phyloP scores from a whole-genome alignment of 2,329 filamentous ascomycete species.

The Fusarium hainanense region DNA sequence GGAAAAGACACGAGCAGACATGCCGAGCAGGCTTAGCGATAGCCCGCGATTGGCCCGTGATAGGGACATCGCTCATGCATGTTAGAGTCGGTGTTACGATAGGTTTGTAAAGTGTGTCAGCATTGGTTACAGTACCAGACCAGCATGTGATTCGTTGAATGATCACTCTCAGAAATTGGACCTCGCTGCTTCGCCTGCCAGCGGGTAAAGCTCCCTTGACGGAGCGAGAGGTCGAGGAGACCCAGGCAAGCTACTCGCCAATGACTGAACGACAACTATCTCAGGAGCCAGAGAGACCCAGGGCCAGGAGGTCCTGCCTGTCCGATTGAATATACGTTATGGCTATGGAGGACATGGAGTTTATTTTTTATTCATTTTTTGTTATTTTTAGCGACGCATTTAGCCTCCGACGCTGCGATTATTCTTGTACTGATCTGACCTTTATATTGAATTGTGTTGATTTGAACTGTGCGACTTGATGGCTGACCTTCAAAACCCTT shows the following conservation, averaged over 20 bases:
- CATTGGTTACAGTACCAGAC: not conserved
- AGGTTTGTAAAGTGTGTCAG: not conserved
- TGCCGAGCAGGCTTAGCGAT: not conserved
- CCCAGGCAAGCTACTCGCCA: conserved; percentile 6
- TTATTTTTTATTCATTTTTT: not conserved
- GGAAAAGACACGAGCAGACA: not conserved
- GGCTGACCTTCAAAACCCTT: too few species aligned
- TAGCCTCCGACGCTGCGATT: too few species aligned
- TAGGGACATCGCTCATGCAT: not conserved
- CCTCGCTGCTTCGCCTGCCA: not conserved
- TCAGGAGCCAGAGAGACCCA: not conserved
- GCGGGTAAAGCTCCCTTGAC: not conserved
- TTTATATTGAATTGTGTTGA: too few species aligned
- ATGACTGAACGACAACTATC: not conserved
- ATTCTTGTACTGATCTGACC: too few species aligned
- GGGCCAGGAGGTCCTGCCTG: not conserved
- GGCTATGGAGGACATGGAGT: not conserved
- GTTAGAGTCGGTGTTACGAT: not conserved
- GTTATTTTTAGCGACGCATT: too few species aligned
- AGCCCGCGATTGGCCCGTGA: not conserved
- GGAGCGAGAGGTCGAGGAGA: not conserved
- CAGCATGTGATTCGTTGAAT: not conserved
- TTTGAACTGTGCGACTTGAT: too few species aligned
- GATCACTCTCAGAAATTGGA: not conserved
- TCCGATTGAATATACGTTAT: not conserved